Evolutionary conservation across 345 rosid species (phyloP), one percentile per base, ranked within the genome.

Genomic region (Acer negundo): DNA sequence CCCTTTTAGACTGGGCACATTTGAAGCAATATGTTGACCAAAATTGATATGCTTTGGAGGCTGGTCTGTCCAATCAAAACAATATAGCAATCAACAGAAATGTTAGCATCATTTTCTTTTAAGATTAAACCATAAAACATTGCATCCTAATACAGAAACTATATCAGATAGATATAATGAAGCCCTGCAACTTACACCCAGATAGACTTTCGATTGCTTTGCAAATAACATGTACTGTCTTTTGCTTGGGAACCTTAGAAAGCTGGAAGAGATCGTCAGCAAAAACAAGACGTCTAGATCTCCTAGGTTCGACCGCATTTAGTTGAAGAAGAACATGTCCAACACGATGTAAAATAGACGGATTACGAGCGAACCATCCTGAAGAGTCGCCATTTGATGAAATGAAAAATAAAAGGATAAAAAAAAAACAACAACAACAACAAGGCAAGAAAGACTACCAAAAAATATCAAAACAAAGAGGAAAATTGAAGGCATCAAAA

Each of bases 241-340:
- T 95, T 73, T 81, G 89, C 84, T 83, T 89, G 68, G 98, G 97
- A 78, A 95, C 87, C 84, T 90, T 88, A 74, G 89, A 90, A 77
- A 95, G 91, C 86, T 91, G 90, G 70, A 95, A 95, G 64, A 95
- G 89, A 85, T 95, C 99, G 75, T 93, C 97, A 8, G 98, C 93
- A 77, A 92, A 92, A 71, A 93, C 73, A 74, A 95, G 77, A 35
- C 87, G 77, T 78, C 91, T 90, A 59, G 79, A 74, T 79, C 90
- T 92, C 79, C 80, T 88, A 55, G 92, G 90, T 80, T 87, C 86
- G 70, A 87, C 87, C 10, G 84, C 78, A 72, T 91, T 92, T 67
- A 92, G 82, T 70, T 90, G 89, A n/a, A 95, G 90, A 35, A 95
- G 80, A 65, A 82, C 85, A 71, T 90, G 88, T 61, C 94, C 99